These are phyloP conservation scores for Fraxinus nigra DNA, from an alignment of 305 asterid species.

Conservation along the genomic window DNA sequence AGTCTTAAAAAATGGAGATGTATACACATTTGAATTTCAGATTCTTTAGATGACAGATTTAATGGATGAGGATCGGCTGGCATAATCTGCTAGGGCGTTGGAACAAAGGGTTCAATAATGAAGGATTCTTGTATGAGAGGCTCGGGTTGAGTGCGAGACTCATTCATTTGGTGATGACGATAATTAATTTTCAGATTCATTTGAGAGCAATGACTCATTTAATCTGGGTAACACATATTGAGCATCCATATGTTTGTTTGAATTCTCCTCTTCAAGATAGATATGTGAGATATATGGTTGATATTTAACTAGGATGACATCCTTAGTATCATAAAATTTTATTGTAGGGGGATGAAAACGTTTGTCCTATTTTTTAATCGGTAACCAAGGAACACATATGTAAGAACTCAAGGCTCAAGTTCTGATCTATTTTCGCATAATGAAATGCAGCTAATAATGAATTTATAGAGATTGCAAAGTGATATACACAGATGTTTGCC, in stretches of 20 bases:
- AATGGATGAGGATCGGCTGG: not conserved
- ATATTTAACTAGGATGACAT: not conserved
- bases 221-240: not conserved
- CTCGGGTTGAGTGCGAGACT: not conserved
- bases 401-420: not conserved
- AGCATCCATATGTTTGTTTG: not conserved
- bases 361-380: not conserved
- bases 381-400: not conserved
- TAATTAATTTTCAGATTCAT: not conserved
- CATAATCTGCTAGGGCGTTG: not conserved
- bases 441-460: not conserved
- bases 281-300: not conserved
- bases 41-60: not conserved
- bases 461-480: not conserved
- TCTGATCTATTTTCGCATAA: not conserved
- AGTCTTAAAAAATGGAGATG: not conserved
- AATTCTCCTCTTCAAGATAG: not conserved
- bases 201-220: not conserved
- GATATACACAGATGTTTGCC: not conserved
- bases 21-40: not conserved
- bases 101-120: not conserved
- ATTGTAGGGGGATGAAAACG: not conserved
- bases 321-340: not conserved
- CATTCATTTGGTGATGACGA: not conserved
- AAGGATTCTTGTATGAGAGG: not conserved